Evolutionary conservation across 257 asterid species (phyloP).

Genomic region (Petunia secreta): DNA sequence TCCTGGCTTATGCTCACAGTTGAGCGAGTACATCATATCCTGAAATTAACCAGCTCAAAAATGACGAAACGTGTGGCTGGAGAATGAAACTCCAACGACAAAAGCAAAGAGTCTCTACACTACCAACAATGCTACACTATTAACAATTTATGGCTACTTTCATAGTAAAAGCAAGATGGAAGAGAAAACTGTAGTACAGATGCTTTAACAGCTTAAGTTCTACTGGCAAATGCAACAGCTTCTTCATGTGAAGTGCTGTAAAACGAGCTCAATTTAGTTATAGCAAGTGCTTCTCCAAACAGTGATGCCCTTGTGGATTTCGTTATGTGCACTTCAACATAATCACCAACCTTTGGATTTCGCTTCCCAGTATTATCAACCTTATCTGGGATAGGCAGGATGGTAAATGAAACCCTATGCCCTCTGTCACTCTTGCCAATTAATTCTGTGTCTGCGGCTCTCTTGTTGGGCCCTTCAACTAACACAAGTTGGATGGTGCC

Average conservation of each 20-base stretch:
- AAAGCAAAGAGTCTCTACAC: background rate
- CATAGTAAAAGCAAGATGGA: background rate
- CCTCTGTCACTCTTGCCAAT: slow-evolving; percentile 95
- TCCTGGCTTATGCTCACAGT: background rate
- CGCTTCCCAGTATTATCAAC: slow-evolving; percentile 53
- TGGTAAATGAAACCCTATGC: slow-evolving; percentile 76
- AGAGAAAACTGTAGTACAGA: slow-evolving; percentile 10
- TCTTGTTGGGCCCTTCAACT: slow-evolving; percentile 95
- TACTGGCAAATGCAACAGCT: slow-evolving; percentile 47
- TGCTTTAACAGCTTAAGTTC: slow-evolving; percentile 36
- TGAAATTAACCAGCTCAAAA: slow-evolving; percentile 12
- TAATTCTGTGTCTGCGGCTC: slow-evolving; percentile 90
- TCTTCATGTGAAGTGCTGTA: slow-evolving; percentile 46
- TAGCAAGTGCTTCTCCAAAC: slow-evolving; percentile 74
- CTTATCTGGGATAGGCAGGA: slow-evolving; percentile 59
- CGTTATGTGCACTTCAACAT: slow-evolving; percentile 67
- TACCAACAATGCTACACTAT: slow-evolving; percentile 21
- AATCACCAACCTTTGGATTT: slow-evolving; percentile 73
- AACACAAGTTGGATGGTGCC: slow-evolving; percentile 83
- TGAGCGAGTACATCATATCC: background rate
- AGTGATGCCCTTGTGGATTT: slow-evolving; percentile 83
- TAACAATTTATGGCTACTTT: background rate
- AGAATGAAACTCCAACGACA: background rate
- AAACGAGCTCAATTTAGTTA: slow-evolving; percentile 75
- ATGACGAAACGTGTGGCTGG: background rate